phyloP scores from a whole-genome alignment of 148 eudicot species.

The Persicaria maculosa region DNA sequence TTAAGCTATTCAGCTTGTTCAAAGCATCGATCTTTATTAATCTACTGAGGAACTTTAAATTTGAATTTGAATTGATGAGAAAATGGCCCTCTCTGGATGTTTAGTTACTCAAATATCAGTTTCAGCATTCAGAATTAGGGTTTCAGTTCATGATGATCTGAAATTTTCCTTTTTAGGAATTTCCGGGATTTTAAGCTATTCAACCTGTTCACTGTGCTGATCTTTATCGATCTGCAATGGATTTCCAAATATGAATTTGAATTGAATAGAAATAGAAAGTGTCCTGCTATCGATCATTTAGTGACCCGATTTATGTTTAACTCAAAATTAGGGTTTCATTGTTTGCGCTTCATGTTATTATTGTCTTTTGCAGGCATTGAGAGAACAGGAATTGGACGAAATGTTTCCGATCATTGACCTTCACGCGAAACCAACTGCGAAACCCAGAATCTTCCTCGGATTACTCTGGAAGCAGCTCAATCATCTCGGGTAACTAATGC shows the following conservation, averaged over 20 bases:
- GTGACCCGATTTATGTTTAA: not conserved
- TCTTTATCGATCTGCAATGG: not conserved
- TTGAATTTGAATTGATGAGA: not conserved
- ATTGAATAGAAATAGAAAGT: not conserved
- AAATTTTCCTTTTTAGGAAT: too few relatives aligned
- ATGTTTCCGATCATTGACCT: constrained; percentile 71
- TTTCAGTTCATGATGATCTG: not conserved
- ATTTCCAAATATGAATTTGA: not conserved
- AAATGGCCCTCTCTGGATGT: not conserved
- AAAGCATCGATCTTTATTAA: not conserved
- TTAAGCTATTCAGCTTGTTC: not conserved
- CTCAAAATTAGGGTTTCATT: too few relatives aligned
- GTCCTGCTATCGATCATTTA: not conserved
- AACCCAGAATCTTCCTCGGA: constrained; percentile 56
- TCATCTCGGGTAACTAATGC: constrained; percentile 68
- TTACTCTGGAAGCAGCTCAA: constrained; percentile 97
- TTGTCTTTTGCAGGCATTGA: constrained; percentile 34
- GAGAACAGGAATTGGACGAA: constrained; percentile 64
- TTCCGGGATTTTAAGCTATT: too few relatives aligned
- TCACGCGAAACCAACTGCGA: constrained; percentile 66
- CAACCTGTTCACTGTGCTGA: not conserved
- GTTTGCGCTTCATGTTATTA: not conserved
- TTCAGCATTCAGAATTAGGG: not conserved
- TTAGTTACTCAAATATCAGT: not conserved
- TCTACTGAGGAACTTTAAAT: not conserved